Evolutionary conservation across 1,284 basidiomycete species (phyloP).

Genomic region (Mrakiaceae sp.): DNA sequence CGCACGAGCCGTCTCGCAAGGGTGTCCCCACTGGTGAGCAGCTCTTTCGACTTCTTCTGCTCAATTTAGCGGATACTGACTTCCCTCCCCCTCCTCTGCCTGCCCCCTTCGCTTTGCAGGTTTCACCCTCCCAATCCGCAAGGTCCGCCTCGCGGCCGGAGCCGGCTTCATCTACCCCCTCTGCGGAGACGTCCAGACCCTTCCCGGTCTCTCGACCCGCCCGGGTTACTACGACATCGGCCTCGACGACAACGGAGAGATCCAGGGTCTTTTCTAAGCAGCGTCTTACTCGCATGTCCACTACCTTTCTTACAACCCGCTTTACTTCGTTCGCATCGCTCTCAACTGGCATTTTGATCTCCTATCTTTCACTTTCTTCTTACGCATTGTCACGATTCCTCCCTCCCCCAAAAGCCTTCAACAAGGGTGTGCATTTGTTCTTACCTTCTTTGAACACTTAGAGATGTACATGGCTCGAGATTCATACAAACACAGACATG

Average conservation of each 20-base stretch:
- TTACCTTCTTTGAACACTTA: too few species aligned
- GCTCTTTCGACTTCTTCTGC: background rate
- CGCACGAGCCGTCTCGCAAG: constrained; percentile 84
- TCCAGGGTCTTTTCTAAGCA: constrained; percentile 17
- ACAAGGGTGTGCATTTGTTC: too few species aligned
- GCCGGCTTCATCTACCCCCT: constrained; percentile 94
- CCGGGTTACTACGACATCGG: constrained; percentile 46
- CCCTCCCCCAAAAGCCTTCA: too few species aligned
- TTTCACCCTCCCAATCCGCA: constrained; percentile 87
- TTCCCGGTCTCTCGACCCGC: constrained; percentile 91
- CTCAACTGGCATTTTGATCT: too few species aligned
- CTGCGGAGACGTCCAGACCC: constrained; percentile 89
- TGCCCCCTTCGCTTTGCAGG: constrained; percentile 36
- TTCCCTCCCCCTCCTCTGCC: background rate
- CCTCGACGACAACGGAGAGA: constrained; percentile 15
- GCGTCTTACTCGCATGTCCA: too few species aligned
- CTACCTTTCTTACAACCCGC: too few species aligned
- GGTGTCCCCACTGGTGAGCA: constrained; percentile 60
- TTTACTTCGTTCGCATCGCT: too few species aligned
- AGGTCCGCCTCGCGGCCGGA: constrained; percentile 79
- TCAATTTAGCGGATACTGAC: too few species aligned
- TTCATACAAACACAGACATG: too few species aligned
- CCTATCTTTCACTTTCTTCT: too few species aligned
- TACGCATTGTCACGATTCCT: too few species aligned
- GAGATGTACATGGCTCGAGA: too few species aligned